Evolutionary conservation across 2,329 filamentous ascomycete genomes (phyloP).

Genomic region (Dryadomyces quercus-mongolicae): DNA sequence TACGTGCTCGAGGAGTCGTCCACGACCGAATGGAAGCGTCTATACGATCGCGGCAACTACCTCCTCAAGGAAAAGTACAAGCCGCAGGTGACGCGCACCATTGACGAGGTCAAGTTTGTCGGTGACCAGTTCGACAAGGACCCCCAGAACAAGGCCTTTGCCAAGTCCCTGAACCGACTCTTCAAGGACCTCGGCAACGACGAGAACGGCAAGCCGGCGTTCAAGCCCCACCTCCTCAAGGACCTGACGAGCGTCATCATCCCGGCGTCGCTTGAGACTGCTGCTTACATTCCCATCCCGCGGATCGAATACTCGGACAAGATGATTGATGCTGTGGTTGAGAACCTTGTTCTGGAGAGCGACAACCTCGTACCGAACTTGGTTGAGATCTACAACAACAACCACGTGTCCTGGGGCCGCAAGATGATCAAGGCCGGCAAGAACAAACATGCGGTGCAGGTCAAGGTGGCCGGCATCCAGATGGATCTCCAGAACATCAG

Average conservation of each 20-base stretch:
- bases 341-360: slow-evolving; percentile 90
- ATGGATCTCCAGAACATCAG: slow-evolving; percentile 85
- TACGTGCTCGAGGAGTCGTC: slow-evolving; percentile 77
- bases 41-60: slow-evolving; percentile 78
- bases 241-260: slow-evolving; percentile 81
- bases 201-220: slow-evolving; percentile 67
- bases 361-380: slow-evolving; percentile 96
- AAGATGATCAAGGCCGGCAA: slow-evolving; percentile 80
- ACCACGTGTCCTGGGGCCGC: slow-evolving; percentile 90
- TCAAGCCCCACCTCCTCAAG: slow-evolving; percentile 89
- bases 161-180: slow-evolving; percentile 62
- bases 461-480: slow-evolving; percentile 81
- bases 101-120: slow-evolving; percentile 86
- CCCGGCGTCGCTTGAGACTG: slow-evolving; percentile 67
- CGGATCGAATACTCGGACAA: slow-evolving; percentile 86
- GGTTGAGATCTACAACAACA: slow-evolving; percentile 77
- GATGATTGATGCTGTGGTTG: slow-evolving; percentile 75
- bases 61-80: slow-evolving; percentile 84
- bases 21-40: slow-evolving; percentile 66
- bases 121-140: slow-evolving; percentile 83
- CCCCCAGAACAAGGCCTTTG: slow-evolving; percentile 73
- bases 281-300: slow-evolving; percentile 84
- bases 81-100: slow-evolving; percentile 69
- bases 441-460: slow-evolving; percentile 67
- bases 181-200: slow-evolving; percentile 84